phyloP scores from a whole-genome alignment of 2,329 filamentous ascomycete genomes.

The Coniochaeta hoffmannii region DNA sequence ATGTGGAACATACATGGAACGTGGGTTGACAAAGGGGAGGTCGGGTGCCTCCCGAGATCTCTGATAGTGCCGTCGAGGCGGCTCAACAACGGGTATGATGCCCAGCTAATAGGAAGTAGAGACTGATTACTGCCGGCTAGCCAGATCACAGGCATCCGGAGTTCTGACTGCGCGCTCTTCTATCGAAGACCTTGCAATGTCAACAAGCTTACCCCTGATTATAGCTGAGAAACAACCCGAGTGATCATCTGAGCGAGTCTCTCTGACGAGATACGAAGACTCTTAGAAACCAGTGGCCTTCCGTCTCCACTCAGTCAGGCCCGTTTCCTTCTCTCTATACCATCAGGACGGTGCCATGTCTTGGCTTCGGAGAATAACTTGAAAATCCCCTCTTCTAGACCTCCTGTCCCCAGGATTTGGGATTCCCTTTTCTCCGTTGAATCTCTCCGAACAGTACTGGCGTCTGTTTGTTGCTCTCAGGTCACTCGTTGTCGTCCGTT shows the following conservation, averaged over 20 bases:
- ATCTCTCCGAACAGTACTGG: constrained; percentile 2
- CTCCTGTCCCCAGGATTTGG: constrained; percentile 10
- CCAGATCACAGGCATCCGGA: not conserved
- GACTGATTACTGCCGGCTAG: constrained; percentile 1
- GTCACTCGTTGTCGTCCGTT: not conserved
- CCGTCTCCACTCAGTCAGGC: constrained; percentile 3
- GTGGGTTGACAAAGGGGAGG: not conserved
- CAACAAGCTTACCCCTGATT: not conserved
- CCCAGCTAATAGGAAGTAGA: not conserved
- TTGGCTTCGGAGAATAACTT: constrained; percentile 11
- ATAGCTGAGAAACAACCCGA: not conserved
- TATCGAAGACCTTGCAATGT: not conserved
- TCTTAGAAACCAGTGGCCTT: constrained; percentile 5
- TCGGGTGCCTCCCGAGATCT: not conserved
- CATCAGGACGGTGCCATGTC: constrained; percentile 1
- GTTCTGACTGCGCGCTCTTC: not conserved
- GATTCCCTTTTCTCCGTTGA: constrained; percentile 6
- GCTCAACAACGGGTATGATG: not conserved
- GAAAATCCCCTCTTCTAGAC: constrained; percentile 8
- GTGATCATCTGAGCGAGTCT: not conserved
- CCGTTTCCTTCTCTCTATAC: constrained; percentile 5
- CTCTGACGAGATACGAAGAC: not conserved
- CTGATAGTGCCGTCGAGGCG: not conserved
- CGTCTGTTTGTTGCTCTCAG: constrained; percentile 4
- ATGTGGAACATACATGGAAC: constrained; percentile 19